Percentiles rank a stretch among this genome's conserved stretches.
Conservation (phyloP, 352 stramenopile genomes). For the Globisporangium apiculatum region DNA sequence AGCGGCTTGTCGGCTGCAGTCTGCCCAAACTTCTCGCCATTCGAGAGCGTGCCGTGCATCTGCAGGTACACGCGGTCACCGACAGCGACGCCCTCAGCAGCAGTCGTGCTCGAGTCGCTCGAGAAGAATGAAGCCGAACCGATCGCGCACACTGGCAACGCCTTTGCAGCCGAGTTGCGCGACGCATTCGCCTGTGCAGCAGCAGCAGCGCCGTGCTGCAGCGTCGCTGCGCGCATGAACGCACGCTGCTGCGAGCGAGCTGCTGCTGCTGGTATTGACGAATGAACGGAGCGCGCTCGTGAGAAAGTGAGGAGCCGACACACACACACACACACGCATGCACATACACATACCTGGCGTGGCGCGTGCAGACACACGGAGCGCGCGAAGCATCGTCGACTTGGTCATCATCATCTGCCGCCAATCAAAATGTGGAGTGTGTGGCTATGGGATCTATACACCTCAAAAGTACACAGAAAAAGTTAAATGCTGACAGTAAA, state of each 20-base stretch:
- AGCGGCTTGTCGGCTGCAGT: constrained; percentile 43
- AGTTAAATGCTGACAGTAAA: too few species aligned
- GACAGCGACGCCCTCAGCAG: constrained; percentile 19
- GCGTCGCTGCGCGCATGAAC: not conserved
- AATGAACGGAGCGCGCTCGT: not conserved
- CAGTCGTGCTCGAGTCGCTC: constrained; percentile 1
- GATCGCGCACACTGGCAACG: constrained; percentile 4
- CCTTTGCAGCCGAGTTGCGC: not conserved
- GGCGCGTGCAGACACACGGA: not conserved
- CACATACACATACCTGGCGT: not conserved
- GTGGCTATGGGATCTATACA: too few species aligned
- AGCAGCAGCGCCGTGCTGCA: too few species aligned
- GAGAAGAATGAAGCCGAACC: constrained; percentile 20
- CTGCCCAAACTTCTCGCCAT: constrained; percentile 48
- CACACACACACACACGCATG: not conserved
- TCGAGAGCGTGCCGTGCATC: constrained; percentile 57
- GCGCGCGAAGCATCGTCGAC: too few species aligned
- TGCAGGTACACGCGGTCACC: constrained; percentile 68
- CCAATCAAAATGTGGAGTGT: too few species aligned
- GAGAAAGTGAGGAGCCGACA: not conserved
- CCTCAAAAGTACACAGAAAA: too few species aligned
- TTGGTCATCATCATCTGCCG: too few species aligned
- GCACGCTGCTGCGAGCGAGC: not conserved
- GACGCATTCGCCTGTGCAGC: not conserved
- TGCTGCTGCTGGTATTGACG: not conserved